Conservation (phyloP, 1,284 basidiomycete species). For the Ganoderma meredithae region DNA sequence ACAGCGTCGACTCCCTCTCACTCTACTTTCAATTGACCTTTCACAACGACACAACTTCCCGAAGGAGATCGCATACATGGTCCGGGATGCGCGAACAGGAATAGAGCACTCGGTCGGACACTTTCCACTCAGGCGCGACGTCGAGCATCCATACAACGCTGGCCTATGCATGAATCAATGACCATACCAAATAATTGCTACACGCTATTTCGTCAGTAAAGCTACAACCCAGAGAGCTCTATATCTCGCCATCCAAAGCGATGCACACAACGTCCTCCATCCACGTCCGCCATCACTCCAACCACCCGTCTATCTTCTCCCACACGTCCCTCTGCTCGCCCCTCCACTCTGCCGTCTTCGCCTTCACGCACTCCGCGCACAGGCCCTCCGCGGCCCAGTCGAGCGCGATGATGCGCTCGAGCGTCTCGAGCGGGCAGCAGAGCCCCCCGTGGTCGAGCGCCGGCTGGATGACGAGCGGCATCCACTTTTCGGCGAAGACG, state of each 20-base stretch:
- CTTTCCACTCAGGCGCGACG: too few relatives aligned
- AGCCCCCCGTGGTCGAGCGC: conserved; percentile 67
- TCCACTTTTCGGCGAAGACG: conserved; percentile 73
- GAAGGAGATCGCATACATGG: too few relatives aligned
- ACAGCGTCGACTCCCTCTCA: too few relatives aligned
- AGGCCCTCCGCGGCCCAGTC: conserved; percentile 66
- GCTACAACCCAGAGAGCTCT: too few relatives aligned
- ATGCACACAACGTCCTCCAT: too few relatives aligned
- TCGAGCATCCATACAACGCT: too few relatives aligned
- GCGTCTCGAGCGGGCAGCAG: conserved; percentile 68
- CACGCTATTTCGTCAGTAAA: background rate
- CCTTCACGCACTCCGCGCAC: conserved; percentile 61
- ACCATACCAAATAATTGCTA: background rate
- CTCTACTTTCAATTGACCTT: too few relatives aligned
- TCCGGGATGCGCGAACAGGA: too few relatives aligned
- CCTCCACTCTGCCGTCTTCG: conserved; percentile 72
- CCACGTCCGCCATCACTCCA: conserved; percentile 33
- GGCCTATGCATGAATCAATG: too few relatives aligned
- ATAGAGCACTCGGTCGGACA: too few relatives aligned
- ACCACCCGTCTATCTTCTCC: conserved; percentile 67
- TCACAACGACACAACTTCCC: too few relatives aligned
- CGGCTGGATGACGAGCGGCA: conserved; percentile 67
- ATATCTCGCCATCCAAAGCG: too few relatives aligned
- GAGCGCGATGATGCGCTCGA: conserved; percentile 61
- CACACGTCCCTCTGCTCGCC: conserved; percentile 66